Percentiles rank a stretch among this genome's conserved stretches.
Evolutionary conservation across 2,329 filamentous ascomycete species (phyloP).

Genomic region (Venturia effusa): DNA sequence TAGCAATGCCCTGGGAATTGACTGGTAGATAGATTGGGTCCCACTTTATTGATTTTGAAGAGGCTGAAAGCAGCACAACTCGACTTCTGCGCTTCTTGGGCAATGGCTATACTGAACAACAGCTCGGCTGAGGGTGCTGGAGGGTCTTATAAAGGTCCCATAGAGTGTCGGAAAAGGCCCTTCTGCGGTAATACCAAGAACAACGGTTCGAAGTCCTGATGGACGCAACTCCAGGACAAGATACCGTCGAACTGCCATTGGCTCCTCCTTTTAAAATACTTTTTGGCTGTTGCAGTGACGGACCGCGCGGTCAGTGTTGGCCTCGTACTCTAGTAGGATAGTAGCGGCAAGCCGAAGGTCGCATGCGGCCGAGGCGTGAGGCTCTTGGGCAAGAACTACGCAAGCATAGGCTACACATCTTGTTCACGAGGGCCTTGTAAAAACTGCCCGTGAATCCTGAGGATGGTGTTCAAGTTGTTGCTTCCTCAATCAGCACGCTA

Average conservation of each 20-base stretch:
- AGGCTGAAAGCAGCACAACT: neutral
- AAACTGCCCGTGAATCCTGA: neutral
- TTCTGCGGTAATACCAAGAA: conserved; percentile 5
- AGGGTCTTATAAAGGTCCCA: neutral
- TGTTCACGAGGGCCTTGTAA: neutral
- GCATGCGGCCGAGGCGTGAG: neutral
- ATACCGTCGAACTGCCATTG: conserved; percentile 1
- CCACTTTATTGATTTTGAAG: neutral
- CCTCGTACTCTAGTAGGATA: neutral
- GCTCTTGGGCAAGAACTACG: neutral
- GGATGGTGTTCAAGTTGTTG: neutral
- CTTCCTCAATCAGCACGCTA: neutral
- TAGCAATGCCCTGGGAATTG: neutral
- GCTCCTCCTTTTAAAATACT: neutral
- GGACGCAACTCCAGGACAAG: neutral
- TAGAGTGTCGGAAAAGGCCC: neutral
- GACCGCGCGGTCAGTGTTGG: neutral
- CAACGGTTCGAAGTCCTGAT: conserved; percentile 3
- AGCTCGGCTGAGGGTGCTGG: neutral
- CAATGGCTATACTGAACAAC: neutral
- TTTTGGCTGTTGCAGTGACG: neutral
- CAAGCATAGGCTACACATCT: neutral
- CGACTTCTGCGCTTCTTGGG: neutral
- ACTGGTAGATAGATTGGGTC: neutral
- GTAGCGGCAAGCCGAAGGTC: neutral